A percentile compares a stretch with the other conserved stretches of the same genome.
Conservation (phyloP, 495 filamentous ascomycete genomes). For the Mycothermus thermophilus region DNA sequence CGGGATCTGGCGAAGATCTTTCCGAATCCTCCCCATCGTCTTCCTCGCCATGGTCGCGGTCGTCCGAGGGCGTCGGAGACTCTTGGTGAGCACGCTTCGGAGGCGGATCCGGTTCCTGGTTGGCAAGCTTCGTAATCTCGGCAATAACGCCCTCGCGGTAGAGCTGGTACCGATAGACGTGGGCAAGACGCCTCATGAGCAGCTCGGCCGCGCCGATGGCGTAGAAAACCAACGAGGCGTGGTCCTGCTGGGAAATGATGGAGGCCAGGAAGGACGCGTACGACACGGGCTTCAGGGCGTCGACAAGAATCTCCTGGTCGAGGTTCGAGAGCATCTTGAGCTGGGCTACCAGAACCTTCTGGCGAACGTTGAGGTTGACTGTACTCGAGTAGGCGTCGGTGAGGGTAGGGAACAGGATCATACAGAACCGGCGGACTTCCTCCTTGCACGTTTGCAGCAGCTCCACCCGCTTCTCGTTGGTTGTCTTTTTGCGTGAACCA, state of each 20-base stretch:
- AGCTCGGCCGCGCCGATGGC: conserved; percentile 83
- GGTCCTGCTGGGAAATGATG: conserved; percentile 92
- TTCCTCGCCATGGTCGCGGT: conserved; percentile 19
- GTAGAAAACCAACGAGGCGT: conserved; percentile 69
- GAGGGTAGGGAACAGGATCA: conserved; percentile 89
- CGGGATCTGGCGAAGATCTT: conserved; percentile 1
- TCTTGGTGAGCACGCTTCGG: conserved; percentile 1
- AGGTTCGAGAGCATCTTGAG: conserved; percentile 97
- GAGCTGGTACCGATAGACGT: conserved; percentile 90
- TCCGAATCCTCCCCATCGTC: conserved; percentile 6
- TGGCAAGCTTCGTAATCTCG: conserved; percentile 70
- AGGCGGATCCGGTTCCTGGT: conserved; percentile 24
- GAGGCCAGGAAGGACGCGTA: conserved; percentile 96
- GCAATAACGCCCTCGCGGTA: conserved; percentile 94
- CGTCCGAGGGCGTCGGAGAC: conserved; percentile 2
- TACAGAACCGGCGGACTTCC: conserved; percentile 80
- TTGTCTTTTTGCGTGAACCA: conserved; percentile 40
- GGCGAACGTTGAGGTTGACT: conserved; percentile 92
- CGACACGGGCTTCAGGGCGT: conserved; percentile 76
- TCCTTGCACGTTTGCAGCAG: conserved; percentile 66
- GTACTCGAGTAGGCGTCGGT: conserved; percentile 98
- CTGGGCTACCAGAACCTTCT: conserved; percentile 89
- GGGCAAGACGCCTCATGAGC: conserved; percentile 64
- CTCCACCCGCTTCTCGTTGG: conserved; percentile 64
- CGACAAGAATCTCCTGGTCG: conserved; percentile 67